phyloP scores from a whole-genome alignment of 345 rosid genomes.

The Anacardium occidentale region DNA sequence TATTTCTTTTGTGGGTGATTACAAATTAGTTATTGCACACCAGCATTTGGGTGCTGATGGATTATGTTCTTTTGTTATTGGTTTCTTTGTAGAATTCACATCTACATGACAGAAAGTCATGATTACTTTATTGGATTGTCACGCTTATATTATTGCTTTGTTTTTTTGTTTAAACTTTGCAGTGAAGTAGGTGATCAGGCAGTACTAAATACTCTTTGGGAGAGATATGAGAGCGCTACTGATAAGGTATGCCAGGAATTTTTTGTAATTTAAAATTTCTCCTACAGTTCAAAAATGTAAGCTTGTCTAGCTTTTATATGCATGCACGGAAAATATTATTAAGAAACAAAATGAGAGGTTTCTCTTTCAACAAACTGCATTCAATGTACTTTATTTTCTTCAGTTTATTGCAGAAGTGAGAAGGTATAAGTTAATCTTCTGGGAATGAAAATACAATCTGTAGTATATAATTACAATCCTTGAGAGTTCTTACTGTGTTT shows the following conservation, averaged over 20 bases:
- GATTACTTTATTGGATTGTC: neutral
- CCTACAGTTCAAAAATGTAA: neutral
- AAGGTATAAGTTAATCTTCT: neutral
- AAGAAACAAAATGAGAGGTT: neutral
- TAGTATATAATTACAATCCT: neutral
- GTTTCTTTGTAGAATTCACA: neutral
- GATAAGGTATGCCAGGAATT: slow-evolving; percentile 46
- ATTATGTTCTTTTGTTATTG: neutral
- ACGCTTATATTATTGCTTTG: slow-evolving; percentile 11
- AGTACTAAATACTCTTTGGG: slow-evolving; percentile 53
- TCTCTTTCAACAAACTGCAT: neutral
- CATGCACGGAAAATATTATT: too few relatives aligned
- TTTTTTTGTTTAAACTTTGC: slow-evolving; percentile 12
- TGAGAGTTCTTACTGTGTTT: neutral
- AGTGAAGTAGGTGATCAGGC: slow-evolving; percentile 60
- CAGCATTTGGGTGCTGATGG: slow-evolving; percentile 10
- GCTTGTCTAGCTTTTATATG: slow-evolving; percentile 3
- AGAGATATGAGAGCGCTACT: slow-evolving; percentile 42
- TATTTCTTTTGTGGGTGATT: neutral
- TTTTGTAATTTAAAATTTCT: slow-evolving; percentile 5
- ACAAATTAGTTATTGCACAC: slow-evolving; percentile 2
- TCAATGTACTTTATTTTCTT: neutral
- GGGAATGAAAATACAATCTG: neutral
- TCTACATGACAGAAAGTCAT: slow-evolving; percentile 4
- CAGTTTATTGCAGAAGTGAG: neutral